These are phyloP conservation scores for Plasmopara halstedii DNA, from an alignment of 352 stramenopile species.

Conservation along the genomic window DNA sequence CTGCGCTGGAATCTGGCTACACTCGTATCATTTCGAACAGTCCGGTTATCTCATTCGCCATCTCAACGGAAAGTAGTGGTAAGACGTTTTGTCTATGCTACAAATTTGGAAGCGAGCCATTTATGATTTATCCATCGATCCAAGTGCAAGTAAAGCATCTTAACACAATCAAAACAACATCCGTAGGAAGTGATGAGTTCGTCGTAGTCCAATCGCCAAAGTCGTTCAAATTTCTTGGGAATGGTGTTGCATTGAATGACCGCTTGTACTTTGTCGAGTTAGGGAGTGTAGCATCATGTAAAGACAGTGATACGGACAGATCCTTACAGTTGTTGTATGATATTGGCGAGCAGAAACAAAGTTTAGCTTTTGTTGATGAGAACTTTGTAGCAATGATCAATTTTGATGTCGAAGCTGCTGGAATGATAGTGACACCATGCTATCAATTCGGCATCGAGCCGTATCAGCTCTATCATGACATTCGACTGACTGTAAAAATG, in stretches of 20 bases:
- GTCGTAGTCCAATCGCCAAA: conserved; percentile 48
- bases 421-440: conserved; percentile 33
- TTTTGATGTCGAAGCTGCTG: conserved; percentile 29
- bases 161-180: conserved; percentile 15
- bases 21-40: conserved; percentile 24
- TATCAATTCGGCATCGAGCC: conserved; percentile 58
- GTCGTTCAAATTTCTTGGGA: conserved; percentile 36
- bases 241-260: conserved; percentile 46
- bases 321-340: conserved; percentile 27
- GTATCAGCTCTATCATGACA: conserved; percentile 39
- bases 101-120: conserved; percentile 63
- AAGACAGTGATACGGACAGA: conserved; percentile 21
- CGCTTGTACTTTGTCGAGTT: conserved; percentile 51
- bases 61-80: conserved; percentile 31
- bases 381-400: conserved; percentile 22
- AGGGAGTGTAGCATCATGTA: conserved; percentile 27
- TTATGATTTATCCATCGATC: conserved; percentile 36
- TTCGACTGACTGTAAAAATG: conserved; percentile 51
- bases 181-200: conserved; percentile 26
- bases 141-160: conserved; percentile 46
- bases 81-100: conserved; percentile 59
- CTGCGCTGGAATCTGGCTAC: conserved; percentile 32
- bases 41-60: conserved; percentile 19
- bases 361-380: conserved; percentile 30
- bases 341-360: conserved; percentile 24